Conservation (phyloP, 2,329 filamentous ascomycete species). For the Alternaria hordeiaustralica region DNA sequence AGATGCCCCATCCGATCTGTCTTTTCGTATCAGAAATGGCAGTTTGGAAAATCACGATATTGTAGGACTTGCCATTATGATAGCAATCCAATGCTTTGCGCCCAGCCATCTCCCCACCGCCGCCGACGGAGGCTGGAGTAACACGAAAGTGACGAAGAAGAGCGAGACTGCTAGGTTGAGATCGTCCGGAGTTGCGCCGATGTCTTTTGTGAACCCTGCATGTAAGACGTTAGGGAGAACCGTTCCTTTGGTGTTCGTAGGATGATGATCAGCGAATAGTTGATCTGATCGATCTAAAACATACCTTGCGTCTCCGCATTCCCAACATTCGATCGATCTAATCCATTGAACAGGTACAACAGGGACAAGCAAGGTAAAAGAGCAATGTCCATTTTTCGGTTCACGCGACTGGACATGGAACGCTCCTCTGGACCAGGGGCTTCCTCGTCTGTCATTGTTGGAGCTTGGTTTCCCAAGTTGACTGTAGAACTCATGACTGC, state of each 20-base stretch:
- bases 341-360: slow-evolving; percentile 32
- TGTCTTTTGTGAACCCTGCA: slow-evolving; percentile 29
- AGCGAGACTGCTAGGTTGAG: slow-evolving; percentile 34
- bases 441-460: neutral
- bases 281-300: neutral
- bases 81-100: slow-evolving; percentile 24
- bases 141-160: slow-evolving; percentile 34
- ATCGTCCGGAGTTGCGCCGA: slow-evolving; percentile 27
- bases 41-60: neutral
- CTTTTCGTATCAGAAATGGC: neutral
- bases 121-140: slow-evolving; percentile 30
- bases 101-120: slow-evolving; percentile 30
- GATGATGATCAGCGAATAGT: neutral
- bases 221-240: neutral
- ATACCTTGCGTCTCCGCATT: slow-evolving; percentile 36
- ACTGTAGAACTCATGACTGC: neutral
- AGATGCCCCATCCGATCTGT: slow-evolving; percentile 32
- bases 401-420: slow-evolving; percentile 12
- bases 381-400: slow-evolving; percentile 30
- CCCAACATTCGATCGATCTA: slow-evolving; percentile 33
- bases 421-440: neutral
- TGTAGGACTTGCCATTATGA: slow-evolving; percentile 22
- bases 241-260: neutral
- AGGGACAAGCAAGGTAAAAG: slow-evolving; percentile 28
- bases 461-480: neutral